Base-by-base conservation (phyloP, 306 rosid species). In the Abrus precatorius region DNA sequence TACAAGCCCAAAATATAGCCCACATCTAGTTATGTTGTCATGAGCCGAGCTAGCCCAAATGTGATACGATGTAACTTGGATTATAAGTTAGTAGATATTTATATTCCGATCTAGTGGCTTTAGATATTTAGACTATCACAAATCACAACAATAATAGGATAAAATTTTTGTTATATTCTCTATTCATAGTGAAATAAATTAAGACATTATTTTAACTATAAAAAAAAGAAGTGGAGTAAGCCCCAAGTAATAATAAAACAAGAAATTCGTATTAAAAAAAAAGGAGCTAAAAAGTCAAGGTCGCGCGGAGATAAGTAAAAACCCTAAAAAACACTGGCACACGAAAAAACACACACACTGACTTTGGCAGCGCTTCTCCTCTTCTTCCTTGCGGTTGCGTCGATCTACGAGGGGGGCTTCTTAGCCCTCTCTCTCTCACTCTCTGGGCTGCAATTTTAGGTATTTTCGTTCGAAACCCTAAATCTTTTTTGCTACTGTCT, bases 341-440 rank as follows among this genome's bases (percentile, higher is more conserved):
- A 3, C 12, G 20, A 20, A 20, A 20, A 20, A 20, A 27, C 52
- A 10, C 36, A 72, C 45, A n/a, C 53, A 1, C 33, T 66, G 29
- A 2, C 59, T n/a, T 13, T 62, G 29, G 40, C 59, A 11, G 56
- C 63, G 70, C 32, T 7, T 57, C 75, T 61, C 81, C 52, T 30
- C 55, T 7, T 32, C 41, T 1, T 8, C 40, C 2, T 48, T 33
- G 43, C 0, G 14, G 14, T 5, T 33, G 5, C 72, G 45, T 53
- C 68, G 69, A 61, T 64, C 53, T 52, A 11, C 74, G 80, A 69
- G 63, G 79, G 73, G 93, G 90, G 88, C 82, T 75, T 56, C 59
- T 9, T 3, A 49, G 86, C 94, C 90, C 89, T 71, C 84, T 80
- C 82, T 78, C 81, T 66, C 76, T 57, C 73, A 52, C 72, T 59